A percentile compares a stretch with the other conserved stretches of the same genome.
Conservation (phyloP, 768 basidiomycete species). For the Mycena metata region DNA sequence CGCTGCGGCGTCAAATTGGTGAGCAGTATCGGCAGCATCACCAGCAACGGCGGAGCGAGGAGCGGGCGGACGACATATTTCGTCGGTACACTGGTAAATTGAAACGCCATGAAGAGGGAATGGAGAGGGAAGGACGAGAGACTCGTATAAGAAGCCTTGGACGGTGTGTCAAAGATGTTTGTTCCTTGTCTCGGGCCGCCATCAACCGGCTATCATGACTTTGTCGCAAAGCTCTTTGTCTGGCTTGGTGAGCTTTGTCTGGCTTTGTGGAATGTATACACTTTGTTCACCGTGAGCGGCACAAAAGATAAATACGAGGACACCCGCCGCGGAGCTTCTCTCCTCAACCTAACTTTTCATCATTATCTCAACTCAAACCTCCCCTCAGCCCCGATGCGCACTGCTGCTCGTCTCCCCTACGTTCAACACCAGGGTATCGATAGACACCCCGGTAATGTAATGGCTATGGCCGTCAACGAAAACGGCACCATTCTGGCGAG, state of each 20-base stretch:
- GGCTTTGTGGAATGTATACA: neutral
- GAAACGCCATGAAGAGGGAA: slow-evolving; percentile 8
- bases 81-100: slow-evolving; percentile 7
- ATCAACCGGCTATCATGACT: neutral
- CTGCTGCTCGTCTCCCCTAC: slow-evolving; percentile 22
- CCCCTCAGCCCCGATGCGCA: neutral
- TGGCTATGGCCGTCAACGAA: slow-evolving; percentile 11
- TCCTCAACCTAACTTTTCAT: no score
- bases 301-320: neutral
- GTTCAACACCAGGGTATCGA: slow-evolving; percentile 3
- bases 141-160: neutral
- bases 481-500: slow-evolving; percentile 23
- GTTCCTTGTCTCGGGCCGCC: slow-evolving; percentile 13
- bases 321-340: neutral
- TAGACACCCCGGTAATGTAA: no score
- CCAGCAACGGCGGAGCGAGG: neutral
- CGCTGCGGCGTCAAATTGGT: slow-evolving; percentile 10
- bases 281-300: slow-evolving; percentile 1
- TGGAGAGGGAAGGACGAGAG: neutral
- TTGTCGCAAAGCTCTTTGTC: neutral
- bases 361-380: neutral
- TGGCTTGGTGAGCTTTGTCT: slow-evolving; percentile 13
- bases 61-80: slow-evolving; percentile 9
- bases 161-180: no score
- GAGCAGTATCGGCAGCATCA: slow-evolving; percentile 7